Conservation (phyloP, 305 asterid genomes). For the Monarda citriodora region DNA sequence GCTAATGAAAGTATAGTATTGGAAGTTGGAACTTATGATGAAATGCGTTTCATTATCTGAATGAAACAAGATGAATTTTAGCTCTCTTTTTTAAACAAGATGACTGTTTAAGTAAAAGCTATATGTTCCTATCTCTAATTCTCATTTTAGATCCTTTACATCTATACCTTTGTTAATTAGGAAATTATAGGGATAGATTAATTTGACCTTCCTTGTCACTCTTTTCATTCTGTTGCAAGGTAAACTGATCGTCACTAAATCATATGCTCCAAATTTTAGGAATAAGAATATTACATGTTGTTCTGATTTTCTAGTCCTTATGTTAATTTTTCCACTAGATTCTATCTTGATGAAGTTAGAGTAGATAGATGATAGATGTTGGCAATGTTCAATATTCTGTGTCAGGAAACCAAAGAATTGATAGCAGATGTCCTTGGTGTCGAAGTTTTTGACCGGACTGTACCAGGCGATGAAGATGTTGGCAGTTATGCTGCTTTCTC, state of each 20-base stretch:
- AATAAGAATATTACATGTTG: conserved; percentile 2
- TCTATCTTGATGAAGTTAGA: not conserved
- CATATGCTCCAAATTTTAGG: not conserved
- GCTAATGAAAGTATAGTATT: conserved; percentile 14
- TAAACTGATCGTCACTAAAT: not conserved
- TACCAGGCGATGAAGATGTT: conserved; percentile 85
- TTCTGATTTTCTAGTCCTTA: conserved; percentile 21
- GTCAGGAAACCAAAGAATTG: conserved; percentile 97
- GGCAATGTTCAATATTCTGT: not conserved
- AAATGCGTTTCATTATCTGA: conserved; percentile 39
- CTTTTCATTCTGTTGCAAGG: not conserved
- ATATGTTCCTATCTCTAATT: no score
- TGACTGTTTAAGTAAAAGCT: no score
- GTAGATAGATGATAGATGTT: not conserved
- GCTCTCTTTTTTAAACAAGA: no score
- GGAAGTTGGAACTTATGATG: conserved; percentile 15
- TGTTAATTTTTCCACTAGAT: not conserved
- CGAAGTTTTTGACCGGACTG: conserved; percentile 85
- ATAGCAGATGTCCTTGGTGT: conserved; percentile 95
- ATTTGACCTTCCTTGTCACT: not conserved
- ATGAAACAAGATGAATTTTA: conserved; percentile 30
- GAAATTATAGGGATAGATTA: no score
- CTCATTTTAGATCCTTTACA: no score
- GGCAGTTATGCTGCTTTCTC: conserved; percentile 83
- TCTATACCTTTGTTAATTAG: no score